phyloP scores from a whole-genome alignment of 2,329 filamentous ascomycete genomes.

The Pseudopithomyces chartarum region DNA sequence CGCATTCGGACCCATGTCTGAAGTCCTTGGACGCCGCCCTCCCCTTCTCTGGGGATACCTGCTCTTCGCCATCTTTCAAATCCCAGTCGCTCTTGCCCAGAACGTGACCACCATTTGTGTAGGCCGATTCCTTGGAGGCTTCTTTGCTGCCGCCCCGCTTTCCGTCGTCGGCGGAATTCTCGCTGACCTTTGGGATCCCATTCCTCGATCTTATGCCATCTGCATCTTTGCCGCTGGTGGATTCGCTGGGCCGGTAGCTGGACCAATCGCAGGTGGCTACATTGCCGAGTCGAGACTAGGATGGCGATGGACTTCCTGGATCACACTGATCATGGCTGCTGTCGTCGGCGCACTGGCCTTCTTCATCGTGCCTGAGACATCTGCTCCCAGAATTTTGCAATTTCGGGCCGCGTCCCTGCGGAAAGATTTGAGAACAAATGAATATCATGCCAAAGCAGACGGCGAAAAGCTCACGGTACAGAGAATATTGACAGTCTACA shows the following conservation, averaged over 20 bases:
- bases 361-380: slow-evolving; percentile 38
- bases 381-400: slow-evolving; percentile 36
- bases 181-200: slow-evolving; percentile 43
- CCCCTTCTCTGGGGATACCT: slow-evolving; percentile 40
- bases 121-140: slow-evolving; percentile 58
- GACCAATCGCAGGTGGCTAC: slow-evolving; percentile 54
- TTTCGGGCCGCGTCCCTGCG: slow-evolving; percentile 35
- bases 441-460: slow-evolving; percentile 49
- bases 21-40: slow-evolving; percentile 52
- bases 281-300: slow-evolving; percentile 40
- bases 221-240: slow-evolving; percentile 43
- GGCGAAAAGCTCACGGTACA: slow-evolving; percentile 65
- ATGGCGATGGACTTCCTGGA: slow-evolving; percentile 46
- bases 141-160: slow-evolving; percentile 53
- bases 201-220: slow-evolving; percentile 43
- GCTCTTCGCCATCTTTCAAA: slow-evolving; percentile 48
- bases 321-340: slow-evolving; percentile 42
- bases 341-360: slow-evolving; percentile 29
- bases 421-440: slow-evolving; percentile 41
- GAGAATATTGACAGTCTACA: slow-evolving; percentile 68
- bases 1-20: slow-evolving; percentile 56
- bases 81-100: slow-evolving; percentile 48
- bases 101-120: slow-evolving; percentile 58
- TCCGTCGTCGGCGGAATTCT: slow-evolving; percentile 43
- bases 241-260: slow-evolving; percentile 46